Conservation (phyloP, 257 asterid species). For the Henckelia pumila region DNA sequence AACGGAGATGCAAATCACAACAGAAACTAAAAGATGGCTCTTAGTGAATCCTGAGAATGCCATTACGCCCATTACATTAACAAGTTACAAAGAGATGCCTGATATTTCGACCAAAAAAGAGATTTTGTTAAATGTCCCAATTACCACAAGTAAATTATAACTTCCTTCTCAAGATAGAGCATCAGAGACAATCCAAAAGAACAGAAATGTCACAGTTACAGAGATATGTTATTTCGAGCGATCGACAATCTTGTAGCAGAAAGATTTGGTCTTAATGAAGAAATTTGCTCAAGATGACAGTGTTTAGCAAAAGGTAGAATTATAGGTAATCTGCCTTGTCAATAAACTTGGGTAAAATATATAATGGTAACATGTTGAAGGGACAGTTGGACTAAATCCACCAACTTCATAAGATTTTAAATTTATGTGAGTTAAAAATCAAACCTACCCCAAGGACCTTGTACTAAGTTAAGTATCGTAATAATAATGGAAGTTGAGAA, state of each 20-base stretch:
- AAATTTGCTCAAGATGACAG: conserved; percentile 13
- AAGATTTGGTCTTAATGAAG: conserved; percentile 16
- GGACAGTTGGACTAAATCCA: conserved; percentile 38
- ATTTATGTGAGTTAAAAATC: conserved; percentile 26
- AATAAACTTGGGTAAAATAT: conserved; percentile 25
- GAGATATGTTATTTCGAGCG: conserved; percentile 3
- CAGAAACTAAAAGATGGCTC: conserved; percentile 26
- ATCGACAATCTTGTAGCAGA: conserved; percentile 28
- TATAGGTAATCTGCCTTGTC: conserved; percentile 35
- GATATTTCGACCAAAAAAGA: conserved; percentile 11
- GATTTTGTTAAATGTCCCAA: neutral
- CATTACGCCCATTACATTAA: conserved; percentile 46
- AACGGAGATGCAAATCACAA: conserved; percentile 34
- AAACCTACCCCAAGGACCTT: conserved; percentile 38
- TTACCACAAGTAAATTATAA: too few species aligned
- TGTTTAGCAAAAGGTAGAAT: conserved; percentile 13
- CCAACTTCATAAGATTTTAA: conserved; percentile 36
- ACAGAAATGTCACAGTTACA: conserved; percentile 1
- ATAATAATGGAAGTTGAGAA: neutral
- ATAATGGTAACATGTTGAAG: conserved; percentile 20
- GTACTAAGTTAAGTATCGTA: conserved; percentile 19
- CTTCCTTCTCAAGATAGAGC: neutral
- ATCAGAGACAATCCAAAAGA: conserved; percentile 8
- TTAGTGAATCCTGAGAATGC: conserved; percentile 32
- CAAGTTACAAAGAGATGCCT: neutral